Evolutionary conservation across 345 rosid species (phyloP).

Genomic region (Pugionium cornutum): DNA sequence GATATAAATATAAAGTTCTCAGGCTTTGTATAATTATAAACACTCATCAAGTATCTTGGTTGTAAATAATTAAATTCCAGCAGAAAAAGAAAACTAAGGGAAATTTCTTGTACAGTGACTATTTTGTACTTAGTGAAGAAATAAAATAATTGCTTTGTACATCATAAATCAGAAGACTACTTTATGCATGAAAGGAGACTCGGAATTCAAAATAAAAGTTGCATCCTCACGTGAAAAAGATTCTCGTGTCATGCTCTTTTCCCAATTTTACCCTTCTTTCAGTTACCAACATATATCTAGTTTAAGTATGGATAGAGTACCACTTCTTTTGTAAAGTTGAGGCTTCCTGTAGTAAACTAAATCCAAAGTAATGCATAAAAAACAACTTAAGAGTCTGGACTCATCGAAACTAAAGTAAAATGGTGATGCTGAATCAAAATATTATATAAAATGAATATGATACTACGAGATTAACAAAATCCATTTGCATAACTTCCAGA

Average conservation of each 20-base stretch:
- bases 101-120: not conserved
- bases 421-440: no score
- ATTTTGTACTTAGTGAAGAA: not conserved
- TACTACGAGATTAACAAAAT: no score
- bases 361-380: not conserved
- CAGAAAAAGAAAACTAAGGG: not conserved
- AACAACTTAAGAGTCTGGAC: no score
- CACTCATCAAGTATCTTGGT: not conserved
- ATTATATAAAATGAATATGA: no score
- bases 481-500: no score
- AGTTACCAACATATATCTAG: not conserved
- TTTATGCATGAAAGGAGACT: constrained; percentile 6
- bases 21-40: not conserved
- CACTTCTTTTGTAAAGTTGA: constrained; percentile 7
- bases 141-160: not conserved
- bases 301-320: not conserved
- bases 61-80: not conserved
- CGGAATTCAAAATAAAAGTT: constrained; percentile 14
- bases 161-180: constrained; percentile 5
- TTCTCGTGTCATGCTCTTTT: not conserved
- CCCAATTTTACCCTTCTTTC: not conserved
- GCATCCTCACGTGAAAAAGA: constrained; percentile 33
- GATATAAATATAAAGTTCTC: not conserved
- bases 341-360: not conserved
- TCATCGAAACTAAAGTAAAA: no score